Evolutionary conservation across 2,329 filamentous ascomycete genomes (phyloP), one percentile per base, ranked within the genome.

Genomic region (Diaporthe aspalathi): DNA sequence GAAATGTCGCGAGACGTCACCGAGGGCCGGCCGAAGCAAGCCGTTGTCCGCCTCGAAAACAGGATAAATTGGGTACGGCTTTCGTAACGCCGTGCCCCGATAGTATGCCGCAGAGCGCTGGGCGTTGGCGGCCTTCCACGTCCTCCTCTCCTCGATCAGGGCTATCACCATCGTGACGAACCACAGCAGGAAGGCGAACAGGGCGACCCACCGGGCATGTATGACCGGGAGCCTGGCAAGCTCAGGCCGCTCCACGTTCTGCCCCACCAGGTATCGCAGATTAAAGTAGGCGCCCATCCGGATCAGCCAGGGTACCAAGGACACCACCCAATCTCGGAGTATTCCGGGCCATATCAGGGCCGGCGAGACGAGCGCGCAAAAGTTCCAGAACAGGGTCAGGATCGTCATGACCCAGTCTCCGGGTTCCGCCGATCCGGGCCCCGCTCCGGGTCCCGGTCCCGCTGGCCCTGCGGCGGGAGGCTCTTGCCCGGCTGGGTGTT

Each of bases 101-200:
- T 76, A 20, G 45, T 78, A 78, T 11, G 72, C 68, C 6, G 43
- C 52, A n/a, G 74, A 73, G 22, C 50, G 47, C 67, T 73, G 76
- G 22, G 74, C 68, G 54, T 76, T 77, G 9, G 66, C 70, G 27
- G 43, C 70, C 12, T 72, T 16, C 77, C 77, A 78, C n/a, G 76
- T 54, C 16, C 50, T 63, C n/a, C 77, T 71, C 74, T 78, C 77
- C 38, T 70, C 70, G 38, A 53, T 27, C 32, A 77, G 54, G 14
- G 77, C 74, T 20, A 75, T 32, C n/a, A 73, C 50, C 27, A 73
- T 35, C 12, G 76, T 50, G 22, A 40, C 40, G 24, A 71, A 43
- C 40, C 38, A 74, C 4, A 70, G 20, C 2, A 70, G 3, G 11
- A 69, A 20, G 20, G 75, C 24, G 9, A 69, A 40, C 17, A 73